These are phyloP conservation scores for Eucalyptus grandis DNA, from an alignment of 345 rosid species.

Conservation along the genomic window DNA sequence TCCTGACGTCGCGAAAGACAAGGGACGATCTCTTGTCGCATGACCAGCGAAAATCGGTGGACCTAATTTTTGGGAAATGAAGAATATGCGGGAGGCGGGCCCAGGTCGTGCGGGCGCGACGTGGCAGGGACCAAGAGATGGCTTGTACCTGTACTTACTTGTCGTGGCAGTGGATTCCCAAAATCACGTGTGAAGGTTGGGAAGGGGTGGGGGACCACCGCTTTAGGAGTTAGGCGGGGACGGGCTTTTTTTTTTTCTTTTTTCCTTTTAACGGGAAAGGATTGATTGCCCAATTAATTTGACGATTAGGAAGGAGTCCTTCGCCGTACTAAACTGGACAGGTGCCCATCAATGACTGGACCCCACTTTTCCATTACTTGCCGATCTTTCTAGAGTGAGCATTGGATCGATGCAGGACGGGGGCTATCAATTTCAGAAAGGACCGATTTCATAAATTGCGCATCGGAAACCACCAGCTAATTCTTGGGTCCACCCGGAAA, in stretches of 20 bases:
- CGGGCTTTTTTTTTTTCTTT: background rate
- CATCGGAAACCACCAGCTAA: too few species aligned
- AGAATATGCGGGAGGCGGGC: background rate
- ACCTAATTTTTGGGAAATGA: background rate
- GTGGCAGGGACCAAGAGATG: background rate
- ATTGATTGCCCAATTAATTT: background rate
- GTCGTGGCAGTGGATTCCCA: background rate
- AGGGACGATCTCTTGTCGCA: rapidly evolving
- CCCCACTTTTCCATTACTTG: background rate
- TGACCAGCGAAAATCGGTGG: background rate
- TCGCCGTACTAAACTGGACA: background rate
- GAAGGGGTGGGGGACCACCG: background rate
- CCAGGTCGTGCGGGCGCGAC: background rate
- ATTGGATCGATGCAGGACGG: background rate
- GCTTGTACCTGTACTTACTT: background rate
- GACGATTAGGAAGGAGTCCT: background rate
- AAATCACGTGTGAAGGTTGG: background rate
- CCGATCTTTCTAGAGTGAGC: background rate
- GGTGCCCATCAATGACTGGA: background rate
- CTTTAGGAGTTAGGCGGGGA: background rate
- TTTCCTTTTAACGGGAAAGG: background rate
- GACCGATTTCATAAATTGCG: too few species aligned
- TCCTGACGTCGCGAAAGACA: background rate
- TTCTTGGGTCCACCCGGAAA: too few species aligned
- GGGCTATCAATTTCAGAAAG: too few species aligned